Percentiles rank a stretch among this genome's conserved stretches.
Evolutionary conservation across 495 filamentous ascomycete species (phyloP).

Genomic region (Letharia lupina): DNA sequence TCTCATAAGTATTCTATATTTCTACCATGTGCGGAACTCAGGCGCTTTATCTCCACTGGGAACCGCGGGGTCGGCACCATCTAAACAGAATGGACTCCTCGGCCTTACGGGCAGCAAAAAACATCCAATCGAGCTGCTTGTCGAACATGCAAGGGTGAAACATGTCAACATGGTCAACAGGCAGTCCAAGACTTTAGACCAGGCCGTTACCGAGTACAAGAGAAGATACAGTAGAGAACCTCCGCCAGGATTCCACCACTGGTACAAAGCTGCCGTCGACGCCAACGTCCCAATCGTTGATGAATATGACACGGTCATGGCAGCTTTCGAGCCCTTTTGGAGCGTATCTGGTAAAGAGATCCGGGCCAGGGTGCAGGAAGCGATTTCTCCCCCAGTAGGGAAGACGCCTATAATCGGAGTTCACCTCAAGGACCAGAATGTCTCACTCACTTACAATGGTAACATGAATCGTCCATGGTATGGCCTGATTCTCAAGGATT

Average conservation of each 20-base stretch:
- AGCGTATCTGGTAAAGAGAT: background rate
- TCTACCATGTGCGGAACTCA: background rate
- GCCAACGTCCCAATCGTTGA: background rate
- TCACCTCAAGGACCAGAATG: background rate
- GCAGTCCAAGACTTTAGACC: background rate
- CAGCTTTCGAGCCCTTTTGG: background rate
- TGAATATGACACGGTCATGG: background rate
- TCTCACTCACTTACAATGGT: background rate
- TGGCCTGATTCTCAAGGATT: background rate
- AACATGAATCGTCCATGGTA: background rate
- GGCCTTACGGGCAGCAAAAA: background rate
- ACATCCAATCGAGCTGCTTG: background rate
- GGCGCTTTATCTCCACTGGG: background rate
- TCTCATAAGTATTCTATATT: background rate
- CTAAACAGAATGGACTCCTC: background rate
- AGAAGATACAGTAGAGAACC: conserved; percentile 1
- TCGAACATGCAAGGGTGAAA: background rate
- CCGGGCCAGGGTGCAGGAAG: background rate
- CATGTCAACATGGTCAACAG: background rate
- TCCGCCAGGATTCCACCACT: background rate
- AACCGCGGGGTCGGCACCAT: background rate
- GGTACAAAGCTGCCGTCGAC: background rate
- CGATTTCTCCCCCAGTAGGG: background rate
- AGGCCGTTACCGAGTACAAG: background rate
- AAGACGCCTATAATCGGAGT: background rate